Conservation (phyloP, 306 rosid genomes). For the Myrica gale region DNA sequence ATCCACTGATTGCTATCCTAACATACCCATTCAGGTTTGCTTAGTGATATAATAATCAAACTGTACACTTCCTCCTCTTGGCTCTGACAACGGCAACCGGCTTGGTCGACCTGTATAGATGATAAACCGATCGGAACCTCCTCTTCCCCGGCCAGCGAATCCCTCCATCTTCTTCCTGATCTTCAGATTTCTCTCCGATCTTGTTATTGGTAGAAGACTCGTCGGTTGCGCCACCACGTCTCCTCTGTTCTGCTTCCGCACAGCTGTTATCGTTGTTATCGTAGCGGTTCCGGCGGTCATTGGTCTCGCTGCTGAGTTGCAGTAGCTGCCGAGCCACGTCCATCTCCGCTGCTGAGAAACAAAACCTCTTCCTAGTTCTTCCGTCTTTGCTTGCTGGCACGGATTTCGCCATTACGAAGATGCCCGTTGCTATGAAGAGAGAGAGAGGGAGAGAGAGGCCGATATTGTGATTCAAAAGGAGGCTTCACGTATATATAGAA, state of each 20-base stretch:
- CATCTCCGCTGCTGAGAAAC: not conserved
- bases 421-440: not conserved
- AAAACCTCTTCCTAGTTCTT: not conserved
- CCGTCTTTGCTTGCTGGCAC: not conserved
- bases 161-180: constrained; percentile 17
- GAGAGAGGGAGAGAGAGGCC: not conserved
- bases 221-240: not conserved
- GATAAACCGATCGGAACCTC: constrained; percentile 6
- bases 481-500: not conserved
- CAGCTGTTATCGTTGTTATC: not conserved
- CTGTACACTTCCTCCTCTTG: constrained; percentile 11
- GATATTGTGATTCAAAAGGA: not conserved
- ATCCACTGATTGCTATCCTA: too few relatives aligned
- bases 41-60: not conserved
- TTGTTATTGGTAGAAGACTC: not conserved
- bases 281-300: not conserved
- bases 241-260: not conserved
- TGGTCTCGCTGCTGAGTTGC: constrained; percentile 1
- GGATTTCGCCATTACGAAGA: not conserved
- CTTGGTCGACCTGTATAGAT: constrained; percentile 25
- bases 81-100: constrained; percentile 10
- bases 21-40: not conserved
- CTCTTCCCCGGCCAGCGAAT: not conserved
- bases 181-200: constrained; percentile 7
- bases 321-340: constrained; percentile 7